Conservation (phyloP, 2,329 filamentous ascomycete genomes). For the Ascomycota sp. region DNA sequence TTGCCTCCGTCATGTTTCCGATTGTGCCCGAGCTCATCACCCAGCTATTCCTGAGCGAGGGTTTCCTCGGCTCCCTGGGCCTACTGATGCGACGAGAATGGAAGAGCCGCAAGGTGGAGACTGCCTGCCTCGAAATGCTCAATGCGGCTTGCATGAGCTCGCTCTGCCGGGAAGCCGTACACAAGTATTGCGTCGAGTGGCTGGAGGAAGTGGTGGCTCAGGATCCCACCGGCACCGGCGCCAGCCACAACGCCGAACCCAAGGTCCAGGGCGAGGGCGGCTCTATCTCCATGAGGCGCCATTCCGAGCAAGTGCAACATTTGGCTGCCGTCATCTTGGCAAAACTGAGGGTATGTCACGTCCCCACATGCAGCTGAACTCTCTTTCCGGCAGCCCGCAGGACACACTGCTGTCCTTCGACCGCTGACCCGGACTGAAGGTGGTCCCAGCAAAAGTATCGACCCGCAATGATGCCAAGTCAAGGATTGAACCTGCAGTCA, state of each 20-base stretch:
- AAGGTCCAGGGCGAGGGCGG: slow-evolving; percentile 37
- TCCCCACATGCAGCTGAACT: not conserved
- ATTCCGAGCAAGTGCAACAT: slow-evolving; percentile 41
- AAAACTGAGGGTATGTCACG: slow-evolving; percentile 36
- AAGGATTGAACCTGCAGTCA: slow-evolving; percentile 30
- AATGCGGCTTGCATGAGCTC: slow-evolving; percentile 80
- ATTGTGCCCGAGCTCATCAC: slow-evolving; percentile 58
- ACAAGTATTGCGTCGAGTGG: slow-evolving; percentile 72
- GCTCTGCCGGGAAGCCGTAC: slow-evolving; percentile 62
- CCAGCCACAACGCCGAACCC: slow-evolving; percentile 28
- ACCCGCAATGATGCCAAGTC: slow-evolving; percentile 18
- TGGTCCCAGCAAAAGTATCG: slow-evolving; percentile 25
- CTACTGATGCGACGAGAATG: slow-evolving; percentile 59
- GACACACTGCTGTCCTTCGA: slow-evolving; percentile 17
- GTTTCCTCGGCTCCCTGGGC: slow-evolving; percentile 60
- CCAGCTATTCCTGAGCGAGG: slow-evolving; percentile 68
- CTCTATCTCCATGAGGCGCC: slow-evolving; percentile 37
- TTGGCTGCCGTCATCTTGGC: slow-evolving; percentile 57
- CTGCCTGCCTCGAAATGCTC: slow-evolving; percentile 70
- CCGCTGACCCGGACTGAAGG: slow-evolving; percentile 30
- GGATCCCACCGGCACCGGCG: slow-evolving; percentile 35
- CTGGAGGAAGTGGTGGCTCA: slow-evolving; percentile 66
- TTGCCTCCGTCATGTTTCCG: slow-evolving; percentile 75
- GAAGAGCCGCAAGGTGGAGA: slow-evolving; percentile 72
- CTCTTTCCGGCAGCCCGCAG: not conserved